A percentile compares a stretch with the other conserved stretches of the same genome.
Conservation (phyloP, 306 rosid genomes). For the Inga oerstediana region DNA sequence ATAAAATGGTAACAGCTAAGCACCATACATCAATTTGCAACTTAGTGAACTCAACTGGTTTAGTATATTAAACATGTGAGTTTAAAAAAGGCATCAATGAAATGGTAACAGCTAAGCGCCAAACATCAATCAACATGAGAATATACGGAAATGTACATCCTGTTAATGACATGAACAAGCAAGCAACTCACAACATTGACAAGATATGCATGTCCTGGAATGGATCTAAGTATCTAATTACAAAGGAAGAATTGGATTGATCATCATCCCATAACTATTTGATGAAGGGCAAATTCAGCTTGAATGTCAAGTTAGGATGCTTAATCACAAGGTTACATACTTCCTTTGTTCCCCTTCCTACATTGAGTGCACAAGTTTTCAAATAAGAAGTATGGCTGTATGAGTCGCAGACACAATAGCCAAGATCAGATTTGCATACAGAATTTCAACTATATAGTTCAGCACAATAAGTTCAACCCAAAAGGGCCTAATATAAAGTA, state of each 20-base stretch:
- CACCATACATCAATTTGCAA: conserved; percentile 1
- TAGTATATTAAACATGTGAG: neutral
- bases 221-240: neutral
- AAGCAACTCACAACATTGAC: neutral
- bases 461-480: neutral
- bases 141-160: neutral
- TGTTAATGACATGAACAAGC: neutral
- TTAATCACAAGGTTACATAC: neutral
- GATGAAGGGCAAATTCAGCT: neutral
- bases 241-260: neutral
- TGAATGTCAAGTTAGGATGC: neutral
- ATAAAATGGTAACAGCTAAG: neutral
- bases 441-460: neutral
- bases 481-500: neutral
- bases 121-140: neutral
- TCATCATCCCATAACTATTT: neutral
- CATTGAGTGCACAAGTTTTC: neutral
- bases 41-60: neutral
- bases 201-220: neutral
- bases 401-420: neutral
- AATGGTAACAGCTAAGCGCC: neutral
- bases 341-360: neutral
- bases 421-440: conserved; percentile 1
- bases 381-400: neutral
- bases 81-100: neutral